These are phyloP conservation scores for Salmacisia buchloeana DNA, from an alignment of 1,284 basidiomycete species.

Conservation along the genomic window DNA sequence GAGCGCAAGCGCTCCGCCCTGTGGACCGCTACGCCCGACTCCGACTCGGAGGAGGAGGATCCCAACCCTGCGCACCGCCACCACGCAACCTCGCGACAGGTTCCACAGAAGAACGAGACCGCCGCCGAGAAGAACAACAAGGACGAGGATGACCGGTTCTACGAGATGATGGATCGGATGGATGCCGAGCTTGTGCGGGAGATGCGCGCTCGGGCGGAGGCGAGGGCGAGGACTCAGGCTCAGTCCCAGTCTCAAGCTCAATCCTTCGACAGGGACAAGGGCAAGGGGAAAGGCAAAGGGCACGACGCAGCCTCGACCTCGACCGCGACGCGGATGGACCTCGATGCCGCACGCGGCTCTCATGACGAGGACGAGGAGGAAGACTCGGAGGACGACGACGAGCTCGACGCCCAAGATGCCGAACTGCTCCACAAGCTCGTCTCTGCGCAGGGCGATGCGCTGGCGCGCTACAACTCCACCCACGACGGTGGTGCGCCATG, in stretches of 20 bases:
- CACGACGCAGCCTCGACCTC: neutral
- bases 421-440: constrained; percentile 16
- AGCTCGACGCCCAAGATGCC: constrained; percentile 14
- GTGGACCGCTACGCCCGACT: neutral
- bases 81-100: too few species aligned
- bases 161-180: constrained; percentile 89
- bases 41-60: neutral
- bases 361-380: constrained; percentile 21
- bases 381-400: constrained; percentile 10
- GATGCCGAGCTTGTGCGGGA: constrained; percentile 67
- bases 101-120: neutral
- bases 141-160: constrained; percentile 65
- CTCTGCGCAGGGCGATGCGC: constrained; percentile 27
- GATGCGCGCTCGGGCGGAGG: constrained; percentile 25
- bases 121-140: neutral
- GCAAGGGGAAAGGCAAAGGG: constrained; percentile 9
- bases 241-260: too few species aligned
- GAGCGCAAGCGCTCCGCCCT: neutral
- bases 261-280: constrained; percentile 1
- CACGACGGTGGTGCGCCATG: constrained; percentile 53
- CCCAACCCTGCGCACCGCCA: too few species aligned
- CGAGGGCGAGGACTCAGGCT: neutral
- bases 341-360: neutral
- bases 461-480: constrained; percentile 56
- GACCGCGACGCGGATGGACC: constrained; percentile 45